Conservation (phyloP, 1,139 yeast species). For the Zygosaccharomyces sapae region DNA sequence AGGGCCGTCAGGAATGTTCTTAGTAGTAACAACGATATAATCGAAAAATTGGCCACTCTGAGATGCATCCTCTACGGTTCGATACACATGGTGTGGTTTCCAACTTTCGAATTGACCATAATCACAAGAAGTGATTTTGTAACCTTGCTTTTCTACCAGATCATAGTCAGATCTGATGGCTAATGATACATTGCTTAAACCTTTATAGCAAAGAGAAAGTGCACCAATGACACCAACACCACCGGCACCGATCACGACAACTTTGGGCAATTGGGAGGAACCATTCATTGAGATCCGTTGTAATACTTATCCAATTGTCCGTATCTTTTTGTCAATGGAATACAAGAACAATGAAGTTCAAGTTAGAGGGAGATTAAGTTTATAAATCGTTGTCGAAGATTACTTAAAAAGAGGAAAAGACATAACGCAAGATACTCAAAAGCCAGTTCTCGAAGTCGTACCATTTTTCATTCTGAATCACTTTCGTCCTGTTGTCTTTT, state of each 20-base stretch:
- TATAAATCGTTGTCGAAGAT: background rate
- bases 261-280: slow-evolving; percentile 8
- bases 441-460: background rate
- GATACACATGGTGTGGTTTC: slow-evolving; percentile 47
- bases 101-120: slow-evolving; percentile 48
- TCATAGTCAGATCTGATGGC: slow-evolving; percentile 53
- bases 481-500: slow-evolving; percentile 31
- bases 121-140: slow-evolving; percentile 45
- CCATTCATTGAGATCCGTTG: background rate
- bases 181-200: slow-evolving; percentile 42
- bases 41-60: slow-evolving; percentile 44
- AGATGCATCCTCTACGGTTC: slow-evolving; percentile 41
- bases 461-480: slow-evolving; percentile 5
- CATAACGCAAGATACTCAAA: background rate
- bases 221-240: slow-evolving; percentile 61
- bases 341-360: background rate
- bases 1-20: slow-evolving; percentile 53
- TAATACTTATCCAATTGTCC: background rate
- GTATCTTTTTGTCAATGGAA: background rate
- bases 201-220: slow-evolving; percentile 42
- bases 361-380: background rate
- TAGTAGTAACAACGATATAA: slow-evolving; percentile 52
- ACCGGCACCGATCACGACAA: slow-evolving; percentile 51
- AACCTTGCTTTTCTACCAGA: slow-evolving; percentile 44
- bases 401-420: background rate